A percentile compares a stretch with the other conserved stretches of the same genome.
phyloP scores from a whole-genome alignment of 805 yeast species.

The Tetrapisispora taiwanensis region DNA sequence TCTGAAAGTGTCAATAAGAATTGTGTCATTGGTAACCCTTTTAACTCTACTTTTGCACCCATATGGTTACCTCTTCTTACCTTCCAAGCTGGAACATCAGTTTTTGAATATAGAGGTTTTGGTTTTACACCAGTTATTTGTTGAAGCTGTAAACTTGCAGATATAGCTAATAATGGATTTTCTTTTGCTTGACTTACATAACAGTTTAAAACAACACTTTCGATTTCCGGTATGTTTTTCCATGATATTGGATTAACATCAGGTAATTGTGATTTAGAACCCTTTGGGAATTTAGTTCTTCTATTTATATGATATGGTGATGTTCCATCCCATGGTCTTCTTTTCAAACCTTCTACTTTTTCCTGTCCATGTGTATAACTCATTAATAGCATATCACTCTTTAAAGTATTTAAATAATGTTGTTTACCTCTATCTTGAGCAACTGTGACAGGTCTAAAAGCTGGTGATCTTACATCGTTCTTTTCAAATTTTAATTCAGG shows the following conservation, averaged over 20 bases:
- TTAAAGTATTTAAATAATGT: slow-evolving; percentile 63
- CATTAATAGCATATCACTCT: slow-evolving; percentile 68
- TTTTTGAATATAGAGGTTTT: slow-evolving; percentile 55
- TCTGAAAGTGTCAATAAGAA: slow-evolving; percentile 81
- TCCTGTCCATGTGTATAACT: slow-evolving; percentile 60
- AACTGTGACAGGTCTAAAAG: slow-evolving; percentile 63
- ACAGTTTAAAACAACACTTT: slow-evolving; percentile 62
- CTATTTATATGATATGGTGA: slow-evolving; percentile 87
- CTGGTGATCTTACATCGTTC: slow-evolving; percentile 71
- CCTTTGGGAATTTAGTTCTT: slow-evolving; percentile 64
- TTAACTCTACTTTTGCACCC: slow-evolving; percentile 76
- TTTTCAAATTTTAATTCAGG: slow-evolving; percentile 56
- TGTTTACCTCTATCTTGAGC: slow-evolving; percentile 71
- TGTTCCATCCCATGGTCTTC: slow-evolving; percentile 74
- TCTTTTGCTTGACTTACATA: slow-evolving; percentile 64
- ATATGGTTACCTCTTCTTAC: slow-evolving; percentile 79
- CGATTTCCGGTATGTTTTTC: slow-evolving; percentile 61
- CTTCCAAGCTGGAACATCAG: slow-evolving; percentile 78
- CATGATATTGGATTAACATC: slow-evolving; percentile 59
- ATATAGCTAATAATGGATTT: slow-evolving; percentile 60
- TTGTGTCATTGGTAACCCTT: slow-evolving; percentile 76
- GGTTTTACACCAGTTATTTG: slow-evolving; percentile 93
- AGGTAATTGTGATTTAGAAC: slow-evolving; percentile 63
- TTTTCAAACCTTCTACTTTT: slow-evolving; percentile 50
- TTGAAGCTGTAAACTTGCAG: slow-evolving; percentile 71